These are phyloP conservation scores for Piloderma croceum DNA, from an alignment of 768 basidiomycete species.

Conservation along the genomic window DNA sequence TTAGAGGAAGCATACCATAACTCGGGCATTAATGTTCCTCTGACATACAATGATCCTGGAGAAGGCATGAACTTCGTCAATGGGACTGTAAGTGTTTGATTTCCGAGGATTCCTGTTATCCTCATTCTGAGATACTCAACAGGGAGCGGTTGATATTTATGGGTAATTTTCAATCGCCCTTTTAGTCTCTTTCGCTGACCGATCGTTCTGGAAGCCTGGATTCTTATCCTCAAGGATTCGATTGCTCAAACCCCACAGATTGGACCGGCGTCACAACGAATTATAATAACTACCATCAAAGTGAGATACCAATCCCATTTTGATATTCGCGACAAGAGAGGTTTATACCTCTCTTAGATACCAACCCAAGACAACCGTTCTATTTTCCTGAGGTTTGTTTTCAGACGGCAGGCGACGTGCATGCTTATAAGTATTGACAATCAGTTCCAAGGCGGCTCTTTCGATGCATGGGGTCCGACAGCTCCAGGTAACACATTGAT, in stretches of 20 bases:
- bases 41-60: slow-evolving; percentile 72
- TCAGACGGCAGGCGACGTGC: too few species aligned
- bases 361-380: slow-evolving; percentile 51
- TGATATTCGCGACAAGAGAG: too few species aligned
- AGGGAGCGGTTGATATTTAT: slow-evolving; percentile 74
- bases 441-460: slow-evolving; percentile 70
- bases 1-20: slow-evolving; percentile 51
- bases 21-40: slow-evolving; percentile 58
- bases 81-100: slow-evolving; percentile 49
- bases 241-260: slow-evolving; percentile 64
- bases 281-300: slow-evolving; percentile 60
- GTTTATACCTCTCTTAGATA: slow-evolving; percentile 20
- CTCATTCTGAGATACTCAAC: background rate
- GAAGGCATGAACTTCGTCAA: slow-evolving; percentile 57
- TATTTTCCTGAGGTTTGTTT: slow-evolving; percentile 65
- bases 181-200: slow-evolving; percentile 1
- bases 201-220: slow-evolving; percentile 39
- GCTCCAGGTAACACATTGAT: slow-evolving; percentile 47
- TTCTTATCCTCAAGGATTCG: slow-evolving; percentile 73
- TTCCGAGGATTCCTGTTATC: background rate
- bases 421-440: too few species aligned
- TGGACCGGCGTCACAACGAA: slow-evolving; percentile 64
- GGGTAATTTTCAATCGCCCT: slow-evolving; percentile 43
- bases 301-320: too few species aligned
- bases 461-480: slow-evolving; percentile 75